Conservation (phyloP, 257 asterid genomes). For the Solanum chaucha region DNA sequence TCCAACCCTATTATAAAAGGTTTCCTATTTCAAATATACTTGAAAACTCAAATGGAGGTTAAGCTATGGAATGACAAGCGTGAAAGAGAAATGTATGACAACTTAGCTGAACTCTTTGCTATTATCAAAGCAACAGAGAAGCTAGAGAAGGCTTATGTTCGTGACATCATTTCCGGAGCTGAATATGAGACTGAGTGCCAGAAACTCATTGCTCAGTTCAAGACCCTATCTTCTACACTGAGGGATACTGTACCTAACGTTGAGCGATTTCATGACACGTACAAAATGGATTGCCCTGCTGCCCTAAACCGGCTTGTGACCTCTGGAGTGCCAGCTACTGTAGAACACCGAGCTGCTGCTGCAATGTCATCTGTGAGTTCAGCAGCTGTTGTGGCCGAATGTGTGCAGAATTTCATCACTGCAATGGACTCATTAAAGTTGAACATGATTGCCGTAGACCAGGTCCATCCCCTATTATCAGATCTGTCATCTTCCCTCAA, state of each 20-base stretch:
- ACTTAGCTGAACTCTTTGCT: constrained; percentile 80
- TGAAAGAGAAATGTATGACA: constrained; percentile 88
- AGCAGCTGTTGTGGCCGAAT: constrained; percentile 80
- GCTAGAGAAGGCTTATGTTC: constrained; percentile 86
- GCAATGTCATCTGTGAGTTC: constrained; percentile 40
- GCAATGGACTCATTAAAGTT: constrained; percentile 86
- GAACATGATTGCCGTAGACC: constrained; percentile 91
- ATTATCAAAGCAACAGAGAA: constrained; percentile 85
- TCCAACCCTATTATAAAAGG: constrained; percentile 37
- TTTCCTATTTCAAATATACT: background rate
- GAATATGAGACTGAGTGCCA: constrained; percentile 75
- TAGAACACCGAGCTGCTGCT: constrained; percentile 73
- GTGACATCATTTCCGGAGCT: constrained; percentile 48
- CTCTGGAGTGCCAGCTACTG: constrained; percentile 88
- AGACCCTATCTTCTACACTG: constrained; percentile 64
- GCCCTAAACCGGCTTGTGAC: constrained; percentile 67
- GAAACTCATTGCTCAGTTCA: constrained; percentile 72
- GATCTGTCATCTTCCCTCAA: constrained; percentile 72
- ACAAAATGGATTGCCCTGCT: constrained; percentile 74
- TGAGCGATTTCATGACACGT: constrained; percentile 76
- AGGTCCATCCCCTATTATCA: constrained; percentile 81
- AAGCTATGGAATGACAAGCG: constrained; percentile 98
- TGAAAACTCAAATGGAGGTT: constrained; percentile 51
- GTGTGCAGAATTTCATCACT: constrained; percentile 88
- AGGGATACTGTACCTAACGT: constrained; percentile 67